These are phyloP conservation scores for Gynostemma pentaphyllum DNA, from an alignment of 306 rosid species.

Conservation along the genomic window DNA sequence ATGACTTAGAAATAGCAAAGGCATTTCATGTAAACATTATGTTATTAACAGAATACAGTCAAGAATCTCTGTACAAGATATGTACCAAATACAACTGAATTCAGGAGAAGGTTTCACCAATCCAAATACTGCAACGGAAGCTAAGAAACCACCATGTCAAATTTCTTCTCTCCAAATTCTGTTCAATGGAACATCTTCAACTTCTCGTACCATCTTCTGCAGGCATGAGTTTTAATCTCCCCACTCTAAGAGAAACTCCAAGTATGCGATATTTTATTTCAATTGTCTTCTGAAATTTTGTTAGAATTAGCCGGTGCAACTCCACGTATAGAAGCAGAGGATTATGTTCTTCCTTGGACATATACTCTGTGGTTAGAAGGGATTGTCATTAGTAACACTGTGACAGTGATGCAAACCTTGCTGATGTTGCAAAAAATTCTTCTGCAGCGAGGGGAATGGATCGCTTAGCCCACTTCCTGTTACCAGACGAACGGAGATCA, in stretches of 20 bases:
- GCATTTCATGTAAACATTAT: not conserved
- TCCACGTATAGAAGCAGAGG: slow-evolving; percentile 14
- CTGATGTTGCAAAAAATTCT: not conserved
- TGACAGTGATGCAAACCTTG: not conserved
- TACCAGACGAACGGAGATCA: not conserved
- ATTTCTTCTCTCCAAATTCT: not conserved
- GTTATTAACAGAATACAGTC: slow-evolving; percentile 3
- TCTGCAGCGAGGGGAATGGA: not conserved
- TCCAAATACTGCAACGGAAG: not conserved
- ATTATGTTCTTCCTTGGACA: slow-evolving; percentile 9
- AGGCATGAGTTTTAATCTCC: not conserved
- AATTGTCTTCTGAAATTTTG: slow-evolving; percentile 1
- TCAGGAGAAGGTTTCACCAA: not conserved
- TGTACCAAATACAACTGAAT: not conserved
- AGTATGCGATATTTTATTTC: slow-evolving; percentile 14
- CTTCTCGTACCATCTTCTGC: not conserved
- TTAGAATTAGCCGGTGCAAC: slow-evolving; percentile 21
- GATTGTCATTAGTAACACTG: not conserved
- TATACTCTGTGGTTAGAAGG: not conserved
- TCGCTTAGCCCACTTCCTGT: slow-evolving; percentile 11
- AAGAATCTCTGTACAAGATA: slow-evolving; percentile 6
- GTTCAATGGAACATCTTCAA: not conserved
- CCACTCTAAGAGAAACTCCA: slow-evolving; percentile 5
- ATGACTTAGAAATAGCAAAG: not conserved
- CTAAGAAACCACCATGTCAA: not conserved